phyloP scores from a whole-genome alignment of 192 early-diverging fungal species.

The Funneliformis mosseae region DNA sequence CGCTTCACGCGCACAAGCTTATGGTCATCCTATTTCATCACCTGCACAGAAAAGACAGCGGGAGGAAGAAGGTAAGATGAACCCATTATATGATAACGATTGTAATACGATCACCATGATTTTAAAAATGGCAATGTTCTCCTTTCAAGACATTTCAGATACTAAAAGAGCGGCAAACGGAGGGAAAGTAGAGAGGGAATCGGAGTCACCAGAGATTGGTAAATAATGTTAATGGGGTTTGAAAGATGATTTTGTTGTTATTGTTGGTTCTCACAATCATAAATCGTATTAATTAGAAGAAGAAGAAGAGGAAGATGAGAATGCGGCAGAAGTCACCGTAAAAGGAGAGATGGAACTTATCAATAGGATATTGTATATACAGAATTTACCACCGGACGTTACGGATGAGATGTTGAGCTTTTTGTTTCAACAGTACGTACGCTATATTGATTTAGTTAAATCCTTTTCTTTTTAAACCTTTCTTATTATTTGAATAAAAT shows the following conservation, averaged over 20 bases:
- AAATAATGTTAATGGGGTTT: not conserved
- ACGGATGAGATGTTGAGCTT: conserved; percentile 53
- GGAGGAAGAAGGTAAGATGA: conserved; percentile 24
- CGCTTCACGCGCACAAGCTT: not conserved
- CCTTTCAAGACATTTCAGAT: not conserved
- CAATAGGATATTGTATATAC: conserved; percentile 50
- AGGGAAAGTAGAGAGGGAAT: not conserved
- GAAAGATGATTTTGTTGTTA: not conserved
- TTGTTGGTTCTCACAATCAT: not conserved
- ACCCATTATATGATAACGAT: not conserved
- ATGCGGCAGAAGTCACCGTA: conserved; percentile 31
- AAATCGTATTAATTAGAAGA: not conserved
- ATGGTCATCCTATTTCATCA: not conserved
- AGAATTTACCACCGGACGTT: conserved; percentile 44
- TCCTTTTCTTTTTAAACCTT: not conserved
- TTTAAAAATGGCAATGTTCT: not conserved
- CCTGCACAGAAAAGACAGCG: conserved; percentile 24
- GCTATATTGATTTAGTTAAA: not conserved
- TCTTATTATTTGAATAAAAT: not conserved
- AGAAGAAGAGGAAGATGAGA: conserved; percentile 22
- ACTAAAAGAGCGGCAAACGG: conserved; percentile 10
- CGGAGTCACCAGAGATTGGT: conserved; percentile 14
- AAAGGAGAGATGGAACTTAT: conserved; percentile 36
- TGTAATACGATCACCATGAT: not conserved
- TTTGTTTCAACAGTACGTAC: conserved; percentile 60